Conservation (phyloP, 2,329 filamentous ascomycete genomes). For the Ascochyta koolunga region DNA sequence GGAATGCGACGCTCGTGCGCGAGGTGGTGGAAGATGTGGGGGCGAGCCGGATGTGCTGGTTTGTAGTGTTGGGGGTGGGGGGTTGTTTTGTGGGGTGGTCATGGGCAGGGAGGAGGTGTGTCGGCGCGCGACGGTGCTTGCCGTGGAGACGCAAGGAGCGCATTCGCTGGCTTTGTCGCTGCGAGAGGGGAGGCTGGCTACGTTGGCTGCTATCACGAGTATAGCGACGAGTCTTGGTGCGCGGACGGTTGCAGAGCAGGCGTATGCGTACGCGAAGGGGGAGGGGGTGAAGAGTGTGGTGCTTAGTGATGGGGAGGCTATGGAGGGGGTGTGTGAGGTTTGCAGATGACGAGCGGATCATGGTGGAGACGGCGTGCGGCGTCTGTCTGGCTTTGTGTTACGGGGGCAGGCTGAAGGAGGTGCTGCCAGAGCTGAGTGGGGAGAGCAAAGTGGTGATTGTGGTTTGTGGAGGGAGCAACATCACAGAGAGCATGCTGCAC, state of each 20-base stretch:
- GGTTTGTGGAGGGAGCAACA: conserved; percentile 72
- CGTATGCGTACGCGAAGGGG: conserved; percentile 64
- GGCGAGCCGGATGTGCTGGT: conserved; percentile 68
- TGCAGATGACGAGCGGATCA: conserved; percentile 76
- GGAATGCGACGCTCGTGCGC: conserved; percentile 63
- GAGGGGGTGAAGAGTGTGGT: conserved; percentile 65
- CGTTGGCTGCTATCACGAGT: conserved; percentile 72
- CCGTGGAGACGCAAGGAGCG: conserved; percentile 75
- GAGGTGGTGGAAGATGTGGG: conserved; percentile 50
- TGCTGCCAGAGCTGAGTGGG: conserved; percentile 55
- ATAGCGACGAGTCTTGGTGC: conserved; percentile 76
- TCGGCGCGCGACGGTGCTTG: conserved; percentile 58
- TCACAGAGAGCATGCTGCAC: conserved; percentile 47
- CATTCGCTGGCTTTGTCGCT: conserved; percentile 71
- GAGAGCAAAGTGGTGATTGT: conserved; percentile 77
- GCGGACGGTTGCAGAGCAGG: conserved; percentile 66
- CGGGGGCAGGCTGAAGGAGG: conserved; percentile 63
- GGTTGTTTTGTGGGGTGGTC: conserved; percentile 74
- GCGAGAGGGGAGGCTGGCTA: conserved; percentile 60
- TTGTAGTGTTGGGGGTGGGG: conserved; percentile 79
- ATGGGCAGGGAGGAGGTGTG: conserved; percentile 39
- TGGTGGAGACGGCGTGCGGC: conserved; percentile 84
- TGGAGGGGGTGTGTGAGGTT: conserved; percentile 75
- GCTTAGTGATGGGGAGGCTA: conserved; percentile 75
- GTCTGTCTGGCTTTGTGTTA: conserved; percentile 74